Conservation (phyloP, 805 yeast genomes). For the Wickerhamiella allomyrinae region DNA sequence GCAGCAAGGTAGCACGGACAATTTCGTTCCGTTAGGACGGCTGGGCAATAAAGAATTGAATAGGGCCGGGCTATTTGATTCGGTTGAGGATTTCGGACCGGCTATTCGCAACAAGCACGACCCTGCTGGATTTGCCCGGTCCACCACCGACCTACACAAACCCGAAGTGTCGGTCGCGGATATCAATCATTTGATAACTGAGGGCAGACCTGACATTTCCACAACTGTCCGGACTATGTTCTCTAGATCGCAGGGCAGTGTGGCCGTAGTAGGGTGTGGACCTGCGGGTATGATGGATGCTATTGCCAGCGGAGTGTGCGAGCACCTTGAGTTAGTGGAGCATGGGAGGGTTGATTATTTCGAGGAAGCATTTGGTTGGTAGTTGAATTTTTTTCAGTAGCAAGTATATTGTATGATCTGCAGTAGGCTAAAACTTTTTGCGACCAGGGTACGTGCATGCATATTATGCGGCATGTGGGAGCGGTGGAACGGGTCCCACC, state of each 20-base stretch:
- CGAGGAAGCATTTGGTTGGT: slow-evolving; percentile 70
- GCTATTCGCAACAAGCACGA: slow-evolving; percentile 5
- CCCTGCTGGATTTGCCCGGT: slow-evolving; percentile 1
- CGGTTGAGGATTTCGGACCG: slow-evolving; percentile 5
- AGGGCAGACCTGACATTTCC: slow-evolving; percentile 29
- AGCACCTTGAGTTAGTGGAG: slow-evolving; percentile 9
- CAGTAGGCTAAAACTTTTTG: too few relatives aligned
- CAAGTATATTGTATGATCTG: too few relatives aligned
- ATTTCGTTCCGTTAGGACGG: slow-evolving; percentile 3
- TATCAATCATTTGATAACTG: slow-evolving; percentile 6
- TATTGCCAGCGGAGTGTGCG: slow-evolving; percentile 13
- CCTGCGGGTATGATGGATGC: slow-evolving; percentile 19
- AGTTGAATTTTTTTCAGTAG: too few relatives aligned
- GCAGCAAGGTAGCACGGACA: background rate
- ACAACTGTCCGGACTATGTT: slow-evolving; percentile 29
- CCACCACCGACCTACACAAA: background rate
- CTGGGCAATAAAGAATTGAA: slow-evolving; percentile 9
- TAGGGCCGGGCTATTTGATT: background rate
- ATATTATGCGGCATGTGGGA: too few relatives aligned
- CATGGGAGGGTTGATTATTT: slow-evolving; percentile 46
- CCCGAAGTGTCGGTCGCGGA: background rate
- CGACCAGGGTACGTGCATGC: too few relatives aligned
- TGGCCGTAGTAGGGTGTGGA: slow-evolving; percentile 25
- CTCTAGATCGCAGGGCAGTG: slow-evolving; percentile 36
- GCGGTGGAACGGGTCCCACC: too few relatives aligned